Conservation (phyloP, 306 rosid species). For the Trichosanthes truncata region DNA sequence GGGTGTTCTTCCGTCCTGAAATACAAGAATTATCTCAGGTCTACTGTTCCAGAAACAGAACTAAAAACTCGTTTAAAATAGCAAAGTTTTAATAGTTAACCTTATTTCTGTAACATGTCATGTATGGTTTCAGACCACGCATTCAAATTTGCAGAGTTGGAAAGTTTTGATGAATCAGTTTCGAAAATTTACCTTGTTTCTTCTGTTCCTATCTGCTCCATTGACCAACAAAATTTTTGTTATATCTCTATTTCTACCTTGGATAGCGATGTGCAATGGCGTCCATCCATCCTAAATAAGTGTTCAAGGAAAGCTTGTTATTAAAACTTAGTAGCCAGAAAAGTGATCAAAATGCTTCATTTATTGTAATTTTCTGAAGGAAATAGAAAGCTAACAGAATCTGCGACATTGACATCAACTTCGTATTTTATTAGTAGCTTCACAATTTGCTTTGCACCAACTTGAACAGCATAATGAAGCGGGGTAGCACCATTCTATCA, state of each 20-base stretch:
- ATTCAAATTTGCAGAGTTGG: background rate
- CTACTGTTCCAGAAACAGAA: background rate
- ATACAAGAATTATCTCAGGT: conserved; percentile 6
- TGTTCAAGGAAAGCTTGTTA: background rate
- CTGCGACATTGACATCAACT: conserved; percentile 68
- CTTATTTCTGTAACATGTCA: background rate
- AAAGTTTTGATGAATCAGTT: background rate
- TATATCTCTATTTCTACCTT: conserved; percentile 75
- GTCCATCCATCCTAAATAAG: conserved; percentile 85
- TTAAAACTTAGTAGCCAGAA: background rate
- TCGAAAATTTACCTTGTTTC: conserved; percentile 55
- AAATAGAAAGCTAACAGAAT: conserved; percentile 40
- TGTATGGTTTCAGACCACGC: background rate
- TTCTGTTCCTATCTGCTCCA: conserved; percentile 67
- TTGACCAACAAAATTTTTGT: conserved; percentile 69
- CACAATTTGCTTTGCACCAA: conserved; percentile 76
- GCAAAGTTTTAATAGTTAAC: background rate
- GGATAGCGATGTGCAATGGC: conserved; percentile 80
- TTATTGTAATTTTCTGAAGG: background rate
- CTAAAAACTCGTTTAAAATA: background rate
- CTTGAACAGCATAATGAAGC: conserved; percentile 93
- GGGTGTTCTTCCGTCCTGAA: conserved; percentile 84
- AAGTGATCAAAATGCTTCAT: background rate
- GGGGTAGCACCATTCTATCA: conserved; percentile 91
- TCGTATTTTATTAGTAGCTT: conserved; percentile 74